Evolutionary conservation across 331 rosid genomes (phyloP), one percentile per base, ranked within the genome.

Genomic region (Quercus phellos): DNA sequence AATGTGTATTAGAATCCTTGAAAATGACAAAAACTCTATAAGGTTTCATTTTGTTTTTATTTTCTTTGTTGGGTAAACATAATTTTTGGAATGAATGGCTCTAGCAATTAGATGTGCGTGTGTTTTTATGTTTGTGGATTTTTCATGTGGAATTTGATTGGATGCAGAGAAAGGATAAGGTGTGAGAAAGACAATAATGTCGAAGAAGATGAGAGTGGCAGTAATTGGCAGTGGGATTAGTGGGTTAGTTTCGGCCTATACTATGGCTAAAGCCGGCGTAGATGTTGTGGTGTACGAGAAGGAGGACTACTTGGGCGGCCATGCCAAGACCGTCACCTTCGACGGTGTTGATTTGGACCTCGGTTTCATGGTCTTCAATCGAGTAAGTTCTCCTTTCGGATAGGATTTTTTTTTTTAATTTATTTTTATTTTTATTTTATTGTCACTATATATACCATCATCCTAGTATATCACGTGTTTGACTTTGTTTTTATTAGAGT

Each of bases 311-410:
- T 78, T 94, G 77, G 98, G 97, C 24, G 97, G 98, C 64, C 98
- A 94, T 85, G 91, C 98, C 75, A 85, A 70, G 51, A 91, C 97
- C 22, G 97, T 90, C 2, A 78, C 72, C 76, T 88, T 63, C 46
- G 89, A 90, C 55, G 96, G 96, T 4, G 53, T 89, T 60, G 86
- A 88, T 87, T 77, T 94, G 60, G 98, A 94, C 85, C 91, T 94
- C 64, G 98, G 97, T 7, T 94, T 94, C 85, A 90, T 94, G 98
- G 98, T 94, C 83, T 92, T 94, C 89, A 94, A 94, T 24, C 77
- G 96, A 56, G 98, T 94, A 90, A 60, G 70, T 70, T 8, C 22
- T 12, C 68, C 6, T 43, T 46, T 46, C 53, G 16, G 4, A 46
- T 13, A 3, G 14, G 4, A 12, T 0, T 43, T 46, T 3, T 46